phyloP scores from a whole-genome alignment of 139 green algal species.

The Coelastrella sp. region DNA sequence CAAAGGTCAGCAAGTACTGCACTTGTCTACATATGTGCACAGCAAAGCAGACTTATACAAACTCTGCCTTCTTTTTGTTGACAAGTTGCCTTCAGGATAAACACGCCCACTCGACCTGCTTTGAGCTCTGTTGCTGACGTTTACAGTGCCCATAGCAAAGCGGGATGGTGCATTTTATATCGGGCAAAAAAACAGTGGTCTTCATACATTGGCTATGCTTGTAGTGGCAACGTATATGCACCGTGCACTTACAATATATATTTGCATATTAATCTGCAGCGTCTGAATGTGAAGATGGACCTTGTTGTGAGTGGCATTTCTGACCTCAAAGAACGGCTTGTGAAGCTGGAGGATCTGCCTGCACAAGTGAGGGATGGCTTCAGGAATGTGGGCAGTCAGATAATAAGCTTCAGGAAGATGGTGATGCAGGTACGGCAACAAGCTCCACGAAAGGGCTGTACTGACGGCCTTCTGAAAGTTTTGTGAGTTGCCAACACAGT shows the following conservation, averaged over 20 bases:
- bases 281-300: conserved; percentile 29
- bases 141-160: too few relatives aligned
- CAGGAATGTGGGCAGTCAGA: conserved; percentile 1
- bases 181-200: too few relatives aligned
- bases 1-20: background rate
- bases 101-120: too few relatives aligned
- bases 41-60: too few relatives aligned
- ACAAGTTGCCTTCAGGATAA: too few relatives aligned
- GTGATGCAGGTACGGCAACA: conserved; percentile 2
- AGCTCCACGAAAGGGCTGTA: background rate
- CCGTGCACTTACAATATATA: too few relatives aligned
- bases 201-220: too few relatives aligned
- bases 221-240: too few relatives aligned
- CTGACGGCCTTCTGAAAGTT: background rate
- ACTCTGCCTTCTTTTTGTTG: too few relatives aligned
- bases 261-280: background rate
- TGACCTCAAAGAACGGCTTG: conserved; percentile 10
- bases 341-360: conserved; percentile 28
- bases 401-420: conserved; percentile 29
- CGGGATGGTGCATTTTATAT: too few relatives aligned
- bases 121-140: too few relatives aligned
- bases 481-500: background rate
- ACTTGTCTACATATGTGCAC: too few relatives aligned
- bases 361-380: background rate
- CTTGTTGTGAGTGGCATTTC: conserved; percentile 13